A percentile compares a stretch with the other conserved stretches of the same genome.
Evolutionary conservation across 495 filamentous ascomycete genomes (phyloP).

Genomic region (Penicillium crystallinum): DNA sequence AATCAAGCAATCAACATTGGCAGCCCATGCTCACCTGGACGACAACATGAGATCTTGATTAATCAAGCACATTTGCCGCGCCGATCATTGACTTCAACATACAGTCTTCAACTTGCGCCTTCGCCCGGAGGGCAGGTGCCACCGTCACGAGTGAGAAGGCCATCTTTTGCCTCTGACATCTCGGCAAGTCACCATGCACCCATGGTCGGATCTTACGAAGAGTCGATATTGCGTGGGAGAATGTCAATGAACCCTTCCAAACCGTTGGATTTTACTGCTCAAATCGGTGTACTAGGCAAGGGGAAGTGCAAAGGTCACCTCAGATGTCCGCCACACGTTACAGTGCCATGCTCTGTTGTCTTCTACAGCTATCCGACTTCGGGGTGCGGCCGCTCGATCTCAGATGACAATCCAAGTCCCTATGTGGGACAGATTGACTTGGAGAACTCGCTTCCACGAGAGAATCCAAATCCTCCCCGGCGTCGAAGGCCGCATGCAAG

Average conservation of each 20-base stretch:
- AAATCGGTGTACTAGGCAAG: slow-evolving; percentile 89
- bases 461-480: slow-evolving; percentile 38
- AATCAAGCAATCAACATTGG: slow-evolving; percentile 14
- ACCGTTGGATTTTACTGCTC: slow-evolving; percentile 87
- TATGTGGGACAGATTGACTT: slow-evolving; percentile 95
- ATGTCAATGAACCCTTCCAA: slow-evolving; percentile 98
- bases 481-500: slow-evolving; percentile 45
- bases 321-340: slow-evolving; percentile 86
- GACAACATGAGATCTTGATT: slow-evolving; percentile 51
- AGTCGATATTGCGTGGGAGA: slow-evolving; percentile 87
- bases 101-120: slow-evolving; percentile 52
- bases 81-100: slow-evolving; percentile 62
- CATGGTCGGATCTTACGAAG: slow-evolving; percentile 97
- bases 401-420: slow-evolving; percentile 84
- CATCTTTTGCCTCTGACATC: slow-evolving; percentile 68
- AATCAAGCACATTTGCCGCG: slow-evolving; percentile 69
- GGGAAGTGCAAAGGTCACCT: slow-evolving; percentile 85
- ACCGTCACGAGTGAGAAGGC: slow-evolving; percentile 54
- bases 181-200: slow-evolving; percentile 81
- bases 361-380: slow-evolving; percentile 86
- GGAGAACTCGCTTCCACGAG: slow-evolving; percentile 62
- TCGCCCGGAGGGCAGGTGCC: slow-evolving; percentile 52
- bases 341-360: slow-evolving; percentile 89
- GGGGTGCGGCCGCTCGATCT: slow-evolving; percentile 51
- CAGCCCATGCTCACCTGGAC: slow-evolving; percentile 18